Evolutionary conservation across 2,329 filamentous ascomycete species (phyloP).

Genomic region (Apiospora rasikravindrae): DNA sequence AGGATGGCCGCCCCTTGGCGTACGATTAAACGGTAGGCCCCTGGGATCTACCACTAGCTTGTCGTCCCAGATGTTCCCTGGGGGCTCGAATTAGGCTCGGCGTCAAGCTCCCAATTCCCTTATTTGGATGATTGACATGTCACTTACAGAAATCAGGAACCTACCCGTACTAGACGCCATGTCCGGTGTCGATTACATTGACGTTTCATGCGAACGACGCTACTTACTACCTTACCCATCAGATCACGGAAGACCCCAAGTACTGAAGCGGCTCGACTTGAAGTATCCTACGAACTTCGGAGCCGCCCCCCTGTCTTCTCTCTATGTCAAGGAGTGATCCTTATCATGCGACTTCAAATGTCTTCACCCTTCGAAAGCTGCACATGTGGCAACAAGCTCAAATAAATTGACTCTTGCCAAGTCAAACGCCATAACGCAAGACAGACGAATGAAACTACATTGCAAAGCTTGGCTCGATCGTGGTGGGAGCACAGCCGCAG

Average conservation of each 20-base stretch:
- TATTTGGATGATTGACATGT: background rate
- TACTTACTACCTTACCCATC: background rate
- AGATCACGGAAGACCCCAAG: background rate
- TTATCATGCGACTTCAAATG: background rate
- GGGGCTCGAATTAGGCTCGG: background rate
- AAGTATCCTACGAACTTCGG: background rate
- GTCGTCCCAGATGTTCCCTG: background rate
- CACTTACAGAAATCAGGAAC: background rate
- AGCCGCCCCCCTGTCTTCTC: too few relatives aligned
- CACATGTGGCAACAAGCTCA: background rate
- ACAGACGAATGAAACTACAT: background rate
- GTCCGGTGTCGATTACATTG: background rate
- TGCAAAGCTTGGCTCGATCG: slow-evolving; percentile 1
- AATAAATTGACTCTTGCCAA: background rate
- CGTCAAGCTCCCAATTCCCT: background rate
- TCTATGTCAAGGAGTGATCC: background rate
- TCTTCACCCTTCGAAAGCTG: background rate
- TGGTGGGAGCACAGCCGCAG: background rate
- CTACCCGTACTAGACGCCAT: too few relatives aligned
- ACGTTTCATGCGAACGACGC: background rate
- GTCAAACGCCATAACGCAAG: background rate
- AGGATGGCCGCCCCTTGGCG: background rate
- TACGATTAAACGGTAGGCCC: background rate
- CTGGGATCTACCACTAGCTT: background rate
- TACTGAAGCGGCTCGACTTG: background rate